These are phyloP conservation scores for Aureobasidium sp. DNA, from an alignment of 2,329 filamentous ascomycete genomes.

Conservation along the genomic window DNA sequence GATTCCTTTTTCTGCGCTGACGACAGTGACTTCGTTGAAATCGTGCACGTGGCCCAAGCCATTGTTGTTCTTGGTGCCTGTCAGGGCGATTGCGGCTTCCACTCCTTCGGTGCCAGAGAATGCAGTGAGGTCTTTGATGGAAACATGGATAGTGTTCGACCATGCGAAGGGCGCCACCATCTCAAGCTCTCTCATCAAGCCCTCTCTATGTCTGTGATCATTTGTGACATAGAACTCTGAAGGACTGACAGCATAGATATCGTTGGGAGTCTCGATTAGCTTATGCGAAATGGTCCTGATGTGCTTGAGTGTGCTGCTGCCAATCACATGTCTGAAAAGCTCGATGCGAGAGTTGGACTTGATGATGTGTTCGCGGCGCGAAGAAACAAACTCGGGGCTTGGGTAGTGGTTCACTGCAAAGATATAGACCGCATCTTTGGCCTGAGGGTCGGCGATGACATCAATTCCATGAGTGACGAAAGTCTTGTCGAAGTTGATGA, in stretches of 20 bases:
- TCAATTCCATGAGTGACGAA: constrained; percentile 58
- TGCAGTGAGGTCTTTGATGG: neutral
- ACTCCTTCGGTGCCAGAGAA: constrained; percentile 27
- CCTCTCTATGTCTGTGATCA: constrained; percentile 50
- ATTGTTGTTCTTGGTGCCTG: constrained; percentile 48
- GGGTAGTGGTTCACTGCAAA: constrained; percentile 55
- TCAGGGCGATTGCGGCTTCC: constrained; percentile 38
- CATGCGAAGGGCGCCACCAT: constrained; percentile 34
- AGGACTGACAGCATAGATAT: constrained; percentile 45
- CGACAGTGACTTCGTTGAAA: constrained; percentile 28
- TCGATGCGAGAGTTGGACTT: constrained; percentile 46
- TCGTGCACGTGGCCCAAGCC: constrained; percentile 43
- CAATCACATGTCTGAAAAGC: constrained; percentile 49
- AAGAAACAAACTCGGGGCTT: constrained; percentile 35
- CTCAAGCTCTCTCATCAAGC: constrained; percentile 43
- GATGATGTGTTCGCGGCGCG: constrained; percentile 17
- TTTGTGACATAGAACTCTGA: constrained; percentile 53
- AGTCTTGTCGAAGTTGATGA: constrained; percentile 46
- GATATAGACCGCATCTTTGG: constrained; percentile 46
- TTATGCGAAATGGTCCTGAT: constrained; percentile 49
- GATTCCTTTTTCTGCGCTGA: constrained; percentile 39
- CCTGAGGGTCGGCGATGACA: constrained; percentile 45
- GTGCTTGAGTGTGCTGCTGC: constrained; percentile 37
- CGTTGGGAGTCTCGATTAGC: constrained; percentile 52
- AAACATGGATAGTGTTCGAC: constrained; percentile 32